Evolutionary conservation across 208 protist species (phyloP).

Genomic region (Trypanosoma scelopori): DNA sequence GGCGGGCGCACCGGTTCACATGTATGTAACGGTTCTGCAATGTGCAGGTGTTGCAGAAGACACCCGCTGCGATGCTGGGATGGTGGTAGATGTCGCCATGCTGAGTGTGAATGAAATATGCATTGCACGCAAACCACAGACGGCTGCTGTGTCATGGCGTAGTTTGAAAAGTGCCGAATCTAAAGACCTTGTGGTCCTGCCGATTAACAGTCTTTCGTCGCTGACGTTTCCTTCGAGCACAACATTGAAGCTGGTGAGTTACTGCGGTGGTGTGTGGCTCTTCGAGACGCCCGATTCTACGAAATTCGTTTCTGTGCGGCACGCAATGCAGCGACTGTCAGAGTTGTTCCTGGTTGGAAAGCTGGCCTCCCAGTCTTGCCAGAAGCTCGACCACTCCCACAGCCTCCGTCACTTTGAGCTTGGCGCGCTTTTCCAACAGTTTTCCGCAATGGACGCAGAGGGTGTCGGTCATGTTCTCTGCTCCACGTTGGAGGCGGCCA

Average conservation of each 20-base stretch:
- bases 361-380: background rate
- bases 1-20: slow-evolving; percentile 10
- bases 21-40: slow-evolving; percentile 5
- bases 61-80: background rate
- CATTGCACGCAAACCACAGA: slow-evolving; percentile 1
- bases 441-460: slow-evolving; percentile 9
- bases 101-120: slow-evolving; percentile 10
- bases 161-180: background rate
- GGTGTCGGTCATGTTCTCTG: slow-evolving; percentile 10
- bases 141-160: background rate
- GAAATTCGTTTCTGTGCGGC: background rate
- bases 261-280: slow-evolving; percentile 9
- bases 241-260: slow-evolving; percentile 13
- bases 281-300: slow-evolving; percentile 13
- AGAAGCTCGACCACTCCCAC: background rate
- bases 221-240: slow-evolving; percentile 9
- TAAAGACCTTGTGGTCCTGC: slow-evolving; percentile 3
- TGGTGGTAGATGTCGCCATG: slow-evolving; percentile 17
- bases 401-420: slow-evolving; percentile 20
- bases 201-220: background rate
- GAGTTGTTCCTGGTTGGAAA: slow-evolving; percentile 20
- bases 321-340: slow-evolving; percentile 10
- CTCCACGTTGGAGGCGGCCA: slow-evolving; percentile 19
- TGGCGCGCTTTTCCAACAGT: slow-evolving; percentile 10
- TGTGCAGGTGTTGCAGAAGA: background rate